Evolutionary conservation across 306 rosid species (phyloP).

Genomic region (Prunus kanzakura): DNA sequence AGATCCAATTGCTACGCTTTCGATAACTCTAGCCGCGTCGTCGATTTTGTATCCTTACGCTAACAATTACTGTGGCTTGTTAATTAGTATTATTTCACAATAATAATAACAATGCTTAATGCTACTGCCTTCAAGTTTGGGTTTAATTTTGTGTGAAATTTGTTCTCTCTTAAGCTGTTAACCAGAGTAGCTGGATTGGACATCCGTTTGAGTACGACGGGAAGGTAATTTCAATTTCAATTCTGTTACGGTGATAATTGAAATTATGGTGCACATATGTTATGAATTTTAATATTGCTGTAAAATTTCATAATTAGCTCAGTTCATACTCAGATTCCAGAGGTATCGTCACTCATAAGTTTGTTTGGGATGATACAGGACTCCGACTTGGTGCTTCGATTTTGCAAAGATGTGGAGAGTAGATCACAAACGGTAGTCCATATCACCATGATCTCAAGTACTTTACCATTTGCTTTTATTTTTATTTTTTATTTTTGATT

Average conservation of each 20-base stretch:
- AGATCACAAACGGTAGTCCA: constrained; percentile 80
- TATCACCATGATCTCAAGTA: constrained; percentile 26
- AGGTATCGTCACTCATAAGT: neutral
- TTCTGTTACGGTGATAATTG: neutral
- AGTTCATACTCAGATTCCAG: neutral
- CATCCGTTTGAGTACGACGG: constrained; percentile 60
- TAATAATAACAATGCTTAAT: neutral
- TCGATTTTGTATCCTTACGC: constrained; percentile 82
- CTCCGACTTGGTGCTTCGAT: constrained; percentile 74
- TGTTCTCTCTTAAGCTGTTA: constrained; percentile 41
- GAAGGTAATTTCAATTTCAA: constrained; percentile 47
- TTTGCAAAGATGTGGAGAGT: constrained; percentile 91
- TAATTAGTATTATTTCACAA: too few relatives aligned
- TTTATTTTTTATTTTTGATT: neutral
- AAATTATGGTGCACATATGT: neutral
- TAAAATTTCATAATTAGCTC: neutral
- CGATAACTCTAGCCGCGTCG: constrained; percentile 75
- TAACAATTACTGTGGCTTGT: neutral
- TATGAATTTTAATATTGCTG: neutral
- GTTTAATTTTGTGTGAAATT: neutral
- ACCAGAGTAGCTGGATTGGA: constrained; percentile 80
- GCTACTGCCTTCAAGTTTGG: neutral
- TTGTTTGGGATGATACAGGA: constrained; percentile 43
- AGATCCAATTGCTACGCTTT: constrained; percentile 75
- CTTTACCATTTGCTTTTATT: constrained; percentile 9